Evolutionary conservation across 345 rosid species (phyloP).

Genomic region (Heritiera fomes): DNA sequence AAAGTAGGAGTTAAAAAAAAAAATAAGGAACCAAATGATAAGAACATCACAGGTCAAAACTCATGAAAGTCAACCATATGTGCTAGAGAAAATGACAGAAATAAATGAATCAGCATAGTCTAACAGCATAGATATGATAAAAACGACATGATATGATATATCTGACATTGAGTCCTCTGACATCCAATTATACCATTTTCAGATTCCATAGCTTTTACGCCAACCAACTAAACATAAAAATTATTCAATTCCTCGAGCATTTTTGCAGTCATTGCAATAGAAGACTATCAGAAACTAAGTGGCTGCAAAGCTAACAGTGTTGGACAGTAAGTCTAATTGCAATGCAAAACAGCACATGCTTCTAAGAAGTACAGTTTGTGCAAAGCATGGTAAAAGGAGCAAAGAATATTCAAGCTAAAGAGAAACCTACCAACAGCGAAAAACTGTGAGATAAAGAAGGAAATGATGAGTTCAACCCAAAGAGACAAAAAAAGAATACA

Average conservation of each 20-base stretch:
- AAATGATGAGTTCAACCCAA: background rate
- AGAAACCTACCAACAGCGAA: background rate
- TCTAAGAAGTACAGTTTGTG: background rate
- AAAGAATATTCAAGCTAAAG: background rate
- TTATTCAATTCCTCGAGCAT: background rate
- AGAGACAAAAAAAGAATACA: background rate
- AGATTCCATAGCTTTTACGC: background rate
- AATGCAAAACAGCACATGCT: background rate
- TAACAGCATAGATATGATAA: background rate
- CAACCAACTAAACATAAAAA: background rate
- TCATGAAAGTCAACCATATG: conserved; percentile 13
- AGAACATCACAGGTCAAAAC: background rate
- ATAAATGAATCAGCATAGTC: background rate
- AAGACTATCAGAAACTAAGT: background rate
- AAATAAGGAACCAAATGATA: background rate
- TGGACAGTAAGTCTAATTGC: background rate
- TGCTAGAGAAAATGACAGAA: conserved; percentile 2
- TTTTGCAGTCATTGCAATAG: background rate
- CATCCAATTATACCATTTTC: background rate
- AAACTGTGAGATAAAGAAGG: background rate
- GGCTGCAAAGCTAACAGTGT: background rate
- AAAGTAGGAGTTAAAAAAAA: background rate
- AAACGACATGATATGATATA: background rate
- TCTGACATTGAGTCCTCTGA: background rate
- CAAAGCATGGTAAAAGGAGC: background rate